phyloP scores from a whole-genome alignment of 495 filamentous ascomycete genomes.

The Aspergillus cavernicola region DNA sequence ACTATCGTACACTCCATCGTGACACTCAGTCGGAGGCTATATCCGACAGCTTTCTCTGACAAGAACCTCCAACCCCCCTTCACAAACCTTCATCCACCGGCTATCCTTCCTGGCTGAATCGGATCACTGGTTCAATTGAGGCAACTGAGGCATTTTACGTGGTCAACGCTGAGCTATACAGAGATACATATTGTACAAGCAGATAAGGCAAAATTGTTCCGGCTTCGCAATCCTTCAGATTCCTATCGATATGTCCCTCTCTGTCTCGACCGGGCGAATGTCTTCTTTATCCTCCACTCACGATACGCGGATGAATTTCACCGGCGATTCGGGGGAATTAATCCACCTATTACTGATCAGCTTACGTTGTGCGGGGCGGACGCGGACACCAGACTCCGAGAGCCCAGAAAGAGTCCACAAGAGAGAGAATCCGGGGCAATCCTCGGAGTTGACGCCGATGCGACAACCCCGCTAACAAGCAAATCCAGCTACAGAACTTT shows the following conservation, averaged over 20 bases:
- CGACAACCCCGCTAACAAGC: background rate
- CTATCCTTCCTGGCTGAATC: no score
- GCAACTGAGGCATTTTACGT: background rate
- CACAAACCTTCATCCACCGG: no score
- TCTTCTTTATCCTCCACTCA: background rate
- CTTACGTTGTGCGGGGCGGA: background rate
- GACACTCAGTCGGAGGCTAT: background rate
- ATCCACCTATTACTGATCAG: slow-evolving; percentile 6
- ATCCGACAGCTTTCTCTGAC: no score
- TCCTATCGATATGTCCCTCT: slow-evolving; percentile 3
- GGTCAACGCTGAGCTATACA: background rate
- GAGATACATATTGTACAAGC: background rate
- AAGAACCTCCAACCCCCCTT: no score
- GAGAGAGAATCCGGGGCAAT: slow-evolving; percentile 4
- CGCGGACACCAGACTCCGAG: no score
- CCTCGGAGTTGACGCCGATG: slow-evolving; percentile 8
- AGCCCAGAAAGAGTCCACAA: no score
- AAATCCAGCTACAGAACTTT: background rate
- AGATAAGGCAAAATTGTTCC: background rate
- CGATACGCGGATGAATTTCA: slow-evolving; percentile 5
- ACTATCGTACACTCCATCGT: background rate
- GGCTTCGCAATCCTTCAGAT: background rate
- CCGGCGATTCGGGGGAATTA: slow-evolving; percentile 1
- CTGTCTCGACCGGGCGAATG: background rate
- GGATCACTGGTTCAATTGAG: no score